Evolutionary conservation across 1,284 basidiomycete species (phyloP).

Genomic region (Austroboletus niveus): DNA sequence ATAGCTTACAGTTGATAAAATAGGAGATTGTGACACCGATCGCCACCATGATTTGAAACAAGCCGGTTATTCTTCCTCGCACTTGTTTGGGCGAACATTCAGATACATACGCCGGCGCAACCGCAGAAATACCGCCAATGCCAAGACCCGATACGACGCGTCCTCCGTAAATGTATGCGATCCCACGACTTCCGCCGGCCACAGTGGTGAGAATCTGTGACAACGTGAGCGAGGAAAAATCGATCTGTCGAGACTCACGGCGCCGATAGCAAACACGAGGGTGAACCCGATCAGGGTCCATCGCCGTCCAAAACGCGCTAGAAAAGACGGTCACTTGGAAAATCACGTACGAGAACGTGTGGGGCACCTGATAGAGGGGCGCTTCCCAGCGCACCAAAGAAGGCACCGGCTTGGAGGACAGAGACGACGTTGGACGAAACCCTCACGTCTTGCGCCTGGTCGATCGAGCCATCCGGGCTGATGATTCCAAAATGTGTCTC

Average conservation of each 20-base stretch:
- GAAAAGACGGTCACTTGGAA: neutral
- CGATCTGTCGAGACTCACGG: slow-evolving; percentile 39
- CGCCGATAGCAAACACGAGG: slow-evolving; percentile 64
- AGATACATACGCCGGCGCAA: slow-evolving; percentile 74
- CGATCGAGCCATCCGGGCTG: slow-evolving; percentile 37
- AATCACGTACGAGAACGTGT: neutral
- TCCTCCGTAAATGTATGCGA: slow-evolving; percentile 71
- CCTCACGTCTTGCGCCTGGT: slow-evolving; percentile 38
- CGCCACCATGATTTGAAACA: slow-evolving; percentile 84
- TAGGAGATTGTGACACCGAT: slow-evolving; percentile 76
- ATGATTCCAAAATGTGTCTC: slow-evolving; percentile 57
- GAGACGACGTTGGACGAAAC: slow-evolving; percentile 70
- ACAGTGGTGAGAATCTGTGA: slow-evolving; percentile 57
- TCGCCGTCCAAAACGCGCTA: slow-evolving; percentile 55
- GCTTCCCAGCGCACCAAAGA: slow-evolving; percentile 73
- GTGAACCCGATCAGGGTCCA: slow-evolving; percentile 58
- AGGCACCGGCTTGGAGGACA: slow-evolving; percentile 77
- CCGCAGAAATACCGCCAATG: slow-evolving; percentile 58
- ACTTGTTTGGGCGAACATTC: slow-evolving; percentile 78
- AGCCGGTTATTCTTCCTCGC: slow-evolving; percentile 66
- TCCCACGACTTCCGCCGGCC: slow-evolving; percentile 52
- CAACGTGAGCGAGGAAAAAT: neutral
- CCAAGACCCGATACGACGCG: slow-evolving; percentile 64
- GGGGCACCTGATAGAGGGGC: slow-evolving; percentile 60
- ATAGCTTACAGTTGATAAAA: slow-evolving; percentile 65